Evolutionary conservation across 805 yeast genomes (phyloP).

Genomic region (Myxozyma mucilagina): DNA sequence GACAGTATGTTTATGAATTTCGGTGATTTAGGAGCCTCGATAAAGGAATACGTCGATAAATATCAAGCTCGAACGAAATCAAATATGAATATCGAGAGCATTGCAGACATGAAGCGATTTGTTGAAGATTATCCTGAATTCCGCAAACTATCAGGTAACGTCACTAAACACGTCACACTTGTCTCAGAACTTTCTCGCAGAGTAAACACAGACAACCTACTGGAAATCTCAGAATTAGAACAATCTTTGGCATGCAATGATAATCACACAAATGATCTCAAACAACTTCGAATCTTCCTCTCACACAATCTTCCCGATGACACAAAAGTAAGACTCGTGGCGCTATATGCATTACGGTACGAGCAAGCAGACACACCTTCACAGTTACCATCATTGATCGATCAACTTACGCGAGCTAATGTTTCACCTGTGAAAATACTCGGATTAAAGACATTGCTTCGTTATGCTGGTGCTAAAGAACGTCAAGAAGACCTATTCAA

Average conservation of each 20-base stretch:
- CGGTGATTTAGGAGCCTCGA: conserved; percentile 89
- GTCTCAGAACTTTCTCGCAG: conserved; percentile 82
- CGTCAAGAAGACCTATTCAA: conserved; percentile 48
- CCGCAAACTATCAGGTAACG: conserved; percentile 80
- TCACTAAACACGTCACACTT: conserved; percentile 87
- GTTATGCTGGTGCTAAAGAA: conserved; percentile 47
- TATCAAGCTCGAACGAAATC: conserved; percentile 80
- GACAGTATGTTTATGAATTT: conserved; percentile 86
- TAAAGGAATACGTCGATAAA: conserved; percentile 78
- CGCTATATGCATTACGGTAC: conserved; percentile 72
- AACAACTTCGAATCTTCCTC: conserved; percentile 59
- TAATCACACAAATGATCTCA: conserved; percentile 56
- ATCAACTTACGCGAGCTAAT: conserved; percentile 32
- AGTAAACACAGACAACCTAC: conserved; percentile 60
- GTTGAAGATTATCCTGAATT: conserved; percentile 94
- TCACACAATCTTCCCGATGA: conserved; percentile 44
- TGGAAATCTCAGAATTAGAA: conserved; percentile 88
- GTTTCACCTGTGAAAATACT: conserved; percentile 42
- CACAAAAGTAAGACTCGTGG: conserved; percentile 68
- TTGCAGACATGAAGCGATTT: conserved; percentile 86
- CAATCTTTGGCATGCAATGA: conserved; percentile 76
- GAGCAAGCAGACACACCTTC: conserved; percentile 46
- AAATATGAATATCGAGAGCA: conserved; percentile 67
- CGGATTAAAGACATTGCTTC: conserved; percentile 50
- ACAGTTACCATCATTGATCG: conserved; percentile 45